phyloP scores from a whole-genome alignment of 108 stramenopile genomes.

The Fragilaria radians region DNA sequence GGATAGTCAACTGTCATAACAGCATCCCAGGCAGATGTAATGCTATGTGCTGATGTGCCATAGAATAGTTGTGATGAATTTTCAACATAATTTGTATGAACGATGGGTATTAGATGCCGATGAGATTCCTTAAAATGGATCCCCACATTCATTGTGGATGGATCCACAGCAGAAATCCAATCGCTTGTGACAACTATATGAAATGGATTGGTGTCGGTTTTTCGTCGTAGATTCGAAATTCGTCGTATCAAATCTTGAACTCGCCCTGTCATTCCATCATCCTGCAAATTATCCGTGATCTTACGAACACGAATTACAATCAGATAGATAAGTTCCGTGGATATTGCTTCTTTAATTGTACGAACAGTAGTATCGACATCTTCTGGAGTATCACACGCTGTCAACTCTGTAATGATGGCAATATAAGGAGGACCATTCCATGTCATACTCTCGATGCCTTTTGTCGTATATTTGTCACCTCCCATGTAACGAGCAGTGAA shows the following conservation, averaged over 20 bases:
- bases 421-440: too few species aligned
- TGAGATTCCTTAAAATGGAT: constrained; percentile 76
- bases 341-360: constrained; percentile 40
- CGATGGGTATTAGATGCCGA: constrained; percentile 34
- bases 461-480: too few species aligned
- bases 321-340: constrained; percentile 26
- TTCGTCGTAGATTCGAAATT: constrained; percentile 24
- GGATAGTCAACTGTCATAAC: constrained; percentile 12
- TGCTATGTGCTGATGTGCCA: constrained; percentile 69
- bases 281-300: constrained; percentile 8
- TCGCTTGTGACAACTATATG: constrained; percentile 57
- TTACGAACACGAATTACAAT: constrained; percentile 45
- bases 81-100: constrained; percentile 31
- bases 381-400: constrained; percentile 48
- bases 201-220: constrained; percentile 13
- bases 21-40: constrained; percentile 64
- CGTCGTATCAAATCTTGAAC: constrained; percentile 20
- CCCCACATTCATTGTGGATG: constrained; percentile 42
- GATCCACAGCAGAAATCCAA: constrained; percentile 27
- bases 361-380: constrained; percentile 36
- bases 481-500: too few species aligned
- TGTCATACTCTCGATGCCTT: too few species aligned
- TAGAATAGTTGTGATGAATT: constrained; percentile 25
- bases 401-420: constrained; percentile 73
- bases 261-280: constrained; percentile 5